A percentile compares a stretch with the other conserved stretches of the same genome.
Conservation (phyloP, 805 yeast genomes). For the Yamadazyma sp. region DNA sequence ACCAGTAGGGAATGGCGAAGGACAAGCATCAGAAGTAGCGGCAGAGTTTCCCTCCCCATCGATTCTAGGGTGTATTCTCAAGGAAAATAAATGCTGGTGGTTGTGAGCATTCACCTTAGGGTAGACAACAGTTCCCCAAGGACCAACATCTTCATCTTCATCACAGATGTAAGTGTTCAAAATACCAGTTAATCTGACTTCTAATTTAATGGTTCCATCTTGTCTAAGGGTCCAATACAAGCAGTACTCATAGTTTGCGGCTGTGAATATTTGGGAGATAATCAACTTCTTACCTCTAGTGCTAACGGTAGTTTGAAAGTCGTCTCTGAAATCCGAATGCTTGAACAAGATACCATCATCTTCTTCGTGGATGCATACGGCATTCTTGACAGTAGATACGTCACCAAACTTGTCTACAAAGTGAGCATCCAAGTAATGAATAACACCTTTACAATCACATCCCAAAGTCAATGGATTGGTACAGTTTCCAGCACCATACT, state of each 20-base stretch:
- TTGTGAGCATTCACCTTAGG: conserved; percentile 83
- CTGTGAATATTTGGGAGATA: conserved; percentile 80
- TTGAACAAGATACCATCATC: conserved; percentile 78
- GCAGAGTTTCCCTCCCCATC: conserved; percentile 81
- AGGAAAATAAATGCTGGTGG: conserved; percentile 80
- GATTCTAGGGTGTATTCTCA: conserved; percentile 76
- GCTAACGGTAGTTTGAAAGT: conserved; percentile 69
- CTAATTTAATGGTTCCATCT: conserved; percentile 80
- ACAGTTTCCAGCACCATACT: conserved; percentile 85
- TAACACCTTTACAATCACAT: conserved; percentile 84
- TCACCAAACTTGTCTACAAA: conserved; percentile 67
- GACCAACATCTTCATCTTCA: conserved; percentile 65
- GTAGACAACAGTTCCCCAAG: conserved; percentile 80
- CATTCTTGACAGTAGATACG: conserved; percentile 70
- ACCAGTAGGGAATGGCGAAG: conserved; percentile 61
- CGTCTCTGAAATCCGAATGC: conserved; percentile 84
- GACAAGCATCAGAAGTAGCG: conserved; percentile 61
- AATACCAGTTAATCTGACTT: conserved; percentile 78
- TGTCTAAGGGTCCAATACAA: conserved; percentile 81
- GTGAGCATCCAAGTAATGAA: conserved; percentile 80
- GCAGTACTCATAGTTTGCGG: conserved; percentile 85
- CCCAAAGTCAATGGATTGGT: conserved; percentile 77
- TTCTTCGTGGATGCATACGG: conserved; percentile 83
- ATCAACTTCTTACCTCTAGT: conserved; percentile 75
- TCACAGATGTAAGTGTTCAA: conserved; percentile 68